Evolutionary conservation across 163 green algal genomes (phyloP), one percentile per base, ranked within the genome.

Genomic region (Scenedesmus sp.): DNA sequence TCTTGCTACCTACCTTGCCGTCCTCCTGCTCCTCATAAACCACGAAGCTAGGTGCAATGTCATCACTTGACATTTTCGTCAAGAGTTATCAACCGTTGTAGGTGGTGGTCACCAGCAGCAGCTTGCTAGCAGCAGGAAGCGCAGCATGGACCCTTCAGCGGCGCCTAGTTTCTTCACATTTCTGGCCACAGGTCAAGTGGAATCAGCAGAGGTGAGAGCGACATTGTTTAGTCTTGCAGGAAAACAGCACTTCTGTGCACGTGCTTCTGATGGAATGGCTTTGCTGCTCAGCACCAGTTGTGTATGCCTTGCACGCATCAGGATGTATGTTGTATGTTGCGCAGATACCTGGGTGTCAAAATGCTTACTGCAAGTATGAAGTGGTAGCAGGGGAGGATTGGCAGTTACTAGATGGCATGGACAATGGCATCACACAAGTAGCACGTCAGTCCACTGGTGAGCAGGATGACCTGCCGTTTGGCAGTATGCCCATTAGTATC

Each of bases 361-460:
- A 96, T 44, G 95, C 95, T 0, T 98, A 98, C 92, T 94, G 95
- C 86, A 98, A 97, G 91, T 97, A 95, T 72, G 92, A 97, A 70
- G 51, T 98, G 30, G 93, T 97, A 0, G 94, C 95, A 44, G 96
- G 96, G 5, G 95, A 98, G 68, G 96, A 98, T 89, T 98, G 96
- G 96, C 92, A 95, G 80, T 46, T 97, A 10, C 81, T 98, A 42
- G 95, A 97, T 43, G 96, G 96, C 5, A 79, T 97, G 44, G 95
- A 98, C 82, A 96, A 97, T n/a, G 96, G 96, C 53, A 96, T 98
- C 51, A 97, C 96, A 13, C 96, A 98, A 93, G 90, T 97, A 35
- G 90, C 96, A 12, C 72, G 94, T 6, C 88, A 92, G 16, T 92
- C 93, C 0, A 56, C 91, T 93, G 94, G 95, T 95, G n/a, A 68